phyloP scores from a whole-genome alignment of 306 rosid species.

The Echinosophora koreensis region DNA sequence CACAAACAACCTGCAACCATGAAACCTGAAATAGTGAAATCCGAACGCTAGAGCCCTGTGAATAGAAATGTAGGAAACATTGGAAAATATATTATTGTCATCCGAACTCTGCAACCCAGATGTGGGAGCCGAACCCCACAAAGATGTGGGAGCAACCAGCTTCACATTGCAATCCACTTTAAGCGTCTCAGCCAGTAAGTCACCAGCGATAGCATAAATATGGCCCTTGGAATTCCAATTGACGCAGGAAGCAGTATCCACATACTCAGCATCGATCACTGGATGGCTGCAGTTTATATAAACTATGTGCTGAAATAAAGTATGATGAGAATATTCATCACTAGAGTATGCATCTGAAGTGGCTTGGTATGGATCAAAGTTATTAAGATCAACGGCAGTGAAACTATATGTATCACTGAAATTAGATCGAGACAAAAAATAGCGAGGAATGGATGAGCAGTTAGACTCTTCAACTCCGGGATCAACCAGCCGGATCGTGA shows the following conservation, averaged over 20 bases:
- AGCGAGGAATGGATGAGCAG: conserved; percentile 38
- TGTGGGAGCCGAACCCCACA: no score
- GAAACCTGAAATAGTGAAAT: conserved; percentile 32
- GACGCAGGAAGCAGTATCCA: conserved; percentile 21
- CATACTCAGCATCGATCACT: background rate
- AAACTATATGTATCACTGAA: background rate
- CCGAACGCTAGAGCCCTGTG: background rate
- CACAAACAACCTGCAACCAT: background rate
- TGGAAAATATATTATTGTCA: background rate
- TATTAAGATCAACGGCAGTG: no score
- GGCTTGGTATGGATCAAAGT: background rate
- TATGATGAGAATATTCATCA: no score
- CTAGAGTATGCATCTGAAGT: no score
- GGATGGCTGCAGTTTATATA: conserved; percentile 40
- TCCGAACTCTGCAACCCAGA: background rate
- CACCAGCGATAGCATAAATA: conserved; percentile 23
- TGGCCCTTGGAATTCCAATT: background rate
- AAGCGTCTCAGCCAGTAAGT: background rate
- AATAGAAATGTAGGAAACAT: background rate
- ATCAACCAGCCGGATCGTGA: conserved; percentile 40
- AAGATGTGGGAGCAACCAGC: conserved; percentile 1
- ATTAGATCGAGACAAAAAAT: background rate
- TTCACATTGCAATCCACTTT: background rate
- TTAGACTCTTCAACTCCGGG: background rate
- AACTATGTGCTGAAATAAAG: conserved; percentile 11